Evolutionary conservation across 2,329 filamentous ascomycete species (phyloP).

Genomic region (Chaetomiaceae sp.): DNA sequence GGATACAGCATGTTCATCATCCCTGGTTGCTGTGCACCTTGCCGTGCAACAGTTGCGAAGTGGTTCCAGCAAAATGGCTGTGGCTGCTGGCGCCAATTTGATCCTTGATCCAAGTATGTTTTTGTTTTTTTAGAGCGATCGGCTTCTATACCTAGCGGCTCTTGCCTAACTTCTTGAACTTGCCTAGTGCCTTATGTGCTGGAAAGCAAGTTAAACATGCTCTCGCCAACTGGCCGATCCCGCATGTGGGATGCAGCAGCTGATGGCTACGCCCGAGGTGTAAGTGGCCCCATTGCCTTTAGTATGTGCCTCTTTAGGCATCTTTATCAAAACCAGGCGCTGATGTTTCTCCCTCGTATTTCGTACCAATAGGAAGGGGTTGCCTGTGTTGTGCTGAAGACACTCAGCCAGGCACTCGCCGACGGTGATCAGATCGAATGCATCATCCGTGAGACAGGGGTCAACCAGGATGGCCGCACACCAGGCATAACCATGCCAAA

Average conservation of each 20-base stretch:
- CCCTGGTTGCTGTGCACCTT: constrained; percentile 27
- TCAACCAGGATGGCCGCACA: constrained; percentile 45
- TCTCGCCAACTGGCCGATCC: constrained; percentile 36
- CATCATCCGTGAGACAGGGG: constrained; percentile 40
- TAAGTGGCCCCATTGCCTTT: no score
- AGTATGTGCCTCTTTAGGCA: no score
- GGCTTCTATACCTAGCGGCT: no score
- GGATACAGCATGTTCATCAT: constrained; percentile 21
- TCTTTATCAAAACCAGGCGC: no score
- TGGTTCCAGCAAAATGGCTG: constrained; percentile 26
- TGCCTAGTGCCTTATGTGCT: constrained; percentile 26
- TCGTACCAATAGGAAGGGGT: no score
- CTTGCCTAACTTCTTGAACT: no score
- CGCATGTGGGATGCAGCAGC: constrained; percentile 44
- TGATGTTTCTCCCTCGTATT: no score
- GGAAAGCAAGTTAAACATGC: constrained; percentile 35
- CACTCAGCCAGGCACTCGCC: constrained; percentile 39
- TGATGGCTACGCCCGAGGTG: constrained; percentile 51
- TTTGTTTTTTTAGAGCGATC: no score
- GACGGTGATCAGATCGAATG: constrained; percentile 37
- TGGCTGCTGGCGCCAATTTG: constrained; percentile 23
- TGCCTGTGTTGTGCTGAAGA: constrained; percentile 45
- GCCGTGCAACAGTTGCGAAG: constrained; percentile 30
- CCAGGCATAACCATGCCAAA: constrained; percentile 47
- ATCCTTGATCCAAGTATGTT: no score